Conservation (phyloP, 306 rosid genomes). For the Cucurbita moschata region DNA sequence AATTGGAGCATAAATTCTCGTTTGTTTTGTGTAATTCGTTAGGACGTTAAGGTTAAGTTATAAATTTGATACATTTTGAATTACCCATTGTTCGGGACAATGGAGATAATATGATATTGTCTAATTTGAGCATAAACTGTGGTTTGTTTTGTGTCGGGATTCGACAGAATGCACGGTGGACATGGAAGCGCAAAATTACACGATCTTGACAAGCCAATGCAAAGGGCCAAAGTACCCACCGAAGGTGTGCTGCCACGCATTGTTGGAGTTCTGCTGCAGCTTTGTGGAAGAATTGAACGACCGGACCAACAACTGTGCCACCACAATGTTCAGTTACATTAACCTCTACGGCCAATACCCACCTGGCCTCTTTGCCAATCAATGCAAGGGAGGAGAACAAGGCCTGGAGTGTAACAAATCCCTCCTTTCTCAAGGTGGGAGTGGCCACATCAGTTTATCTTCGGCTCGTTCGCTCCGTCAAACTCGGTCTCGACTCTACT, state of each 20-base stretch:
- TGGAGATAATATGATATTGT: too few species aligned
- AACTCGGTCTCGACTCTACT: neutral
- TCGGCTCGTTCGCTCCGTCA: conserved; percentile 9
- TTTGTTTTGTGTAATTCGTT: too few species aligned
- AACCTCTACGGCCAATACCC: conserved; percentile 78
- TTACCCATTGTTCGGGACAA: too few species aligned
- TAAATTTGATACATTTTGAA: too few species aligned
- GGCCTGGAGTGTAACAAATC: conserved; percentile 43
- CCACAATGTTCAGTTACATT: conserved; percentile 84
- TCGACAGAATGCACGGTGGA: conserved; percentile 20
- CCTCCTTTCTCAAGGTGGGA: neutral
- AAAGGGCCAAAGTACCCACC: conserved; percentile 78
- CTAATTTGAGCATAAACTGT: too few species aligned
- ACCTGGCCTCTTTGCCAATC: conserved; percentile 65
- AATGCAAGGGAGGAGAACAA: conserved; percentile 45
- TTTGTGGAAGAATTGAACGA: conserved; percentile 25
- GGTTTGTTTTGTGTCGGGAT: too few species aligned
- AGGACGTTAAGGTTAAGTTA: too few species aligned
- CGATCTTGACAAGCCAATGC: conserved; percentile 74
- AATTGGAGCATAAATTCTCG: too few species aligned
- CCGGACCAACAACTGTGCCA: conserved; percentile 34
- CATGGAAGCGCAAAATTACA: conserved; percentile 63
- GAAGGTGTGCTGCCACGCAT: conserved; percentile 46
- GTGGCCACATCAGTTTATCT: neutral
- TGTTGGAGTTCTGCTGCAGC: conserved; percentile 80